A percentile compares a stretch with the other conserved stretches of the same genome.
Conservation (phyloP, 2,329 filamentous ascomycete species). For the Cryphonectria naterciae region DNA sequence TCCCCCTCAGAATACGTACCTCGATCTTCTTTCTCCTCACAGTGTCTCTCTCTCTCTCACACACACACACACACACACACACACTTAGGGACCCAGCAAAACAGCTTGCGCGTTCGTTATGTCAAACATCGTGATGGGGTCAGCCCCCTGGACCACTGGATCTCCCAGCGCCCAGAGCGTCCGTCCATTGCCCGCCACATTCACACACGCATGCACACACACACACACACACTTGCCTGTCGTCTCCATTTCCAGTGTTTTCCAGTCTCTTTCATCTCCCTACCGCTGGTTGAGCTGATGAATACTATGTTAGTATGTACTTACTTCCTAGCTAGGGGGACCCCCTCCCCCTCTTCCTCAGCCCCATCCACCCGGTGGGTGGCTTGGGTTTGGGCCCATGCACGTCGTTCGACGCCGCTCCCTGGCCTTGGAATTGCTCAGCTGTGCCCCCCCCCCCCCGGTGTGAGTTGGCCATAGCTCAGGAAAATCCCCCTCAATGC, state of each 20-base stretch:
- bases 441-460: not conserved
- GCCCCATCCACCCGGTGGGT: conserved; percentile 14
- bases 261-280: conserved; percentile 15
- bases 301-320: not conserved
- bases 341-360: not conserved
- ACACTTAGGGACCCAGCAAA: not conserved
- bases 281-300: conserved; percentile 6
- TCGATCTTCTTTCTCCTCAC: not conserved
- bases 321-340: not conserved
- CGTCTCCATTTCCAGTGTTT: not conserved
- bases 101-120: conserved; percentile 25
- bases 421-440: conserved; percentile 3
- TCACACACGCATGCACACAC: not conserved
- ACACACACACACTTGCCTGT: conserved; percentile 2
- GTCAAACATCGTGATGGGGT: conserved; percentile 25
- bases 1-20: not conserved
- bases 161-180: conserved; percentile 24
- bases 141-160: conserved; percentile 23
- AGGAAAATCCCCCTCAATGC: not conserved
- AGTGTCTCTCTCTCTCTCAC: not conserved
- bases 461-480: conserved; percentile 6
- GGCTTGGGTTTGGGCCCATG: conserved; percentile 15
- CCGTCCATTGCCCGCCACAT: not conserved
- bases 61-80: too few species aligned
- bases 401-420: conserved; percentile 8